Percentiles rank a stretch among this genome's conserved stretches.
These are phyloP conservation scores for Periconia digitata DNA, from an alignment of 2,329 filamentous ascomycete species.

Conservation along the genomic window DNA sequence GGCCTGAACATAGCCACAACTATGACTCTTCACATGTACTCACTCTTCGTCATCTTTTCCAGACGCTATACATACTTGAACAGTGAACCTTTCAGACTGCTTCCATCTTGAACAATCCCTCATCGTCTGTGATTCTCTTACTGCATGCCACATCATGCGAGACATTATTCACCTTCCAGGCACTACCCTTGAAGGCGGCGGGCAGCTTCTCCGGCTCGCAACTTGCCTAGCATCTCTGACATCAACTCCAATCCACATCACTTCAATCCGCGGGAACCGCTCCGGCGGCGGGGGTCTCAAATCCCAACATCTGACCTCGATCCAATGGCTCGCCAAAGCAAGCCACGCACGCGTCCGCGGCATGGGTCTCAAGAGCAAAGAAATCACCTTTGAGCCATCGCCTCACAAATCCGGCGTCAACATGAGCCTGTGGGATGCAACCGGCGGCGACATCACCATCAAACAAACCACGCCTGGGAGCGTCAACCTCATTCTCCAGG, in stretches of 20 bases:
- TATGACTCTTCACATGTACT: not conserved
- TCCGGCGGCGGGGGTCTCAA: conserved; percentile 57
- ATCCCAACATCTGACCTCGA: conserved; percentile 58
- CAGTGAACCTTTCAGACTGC: not conserved
- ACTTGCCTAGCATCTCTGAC: conserved; percentile 58
- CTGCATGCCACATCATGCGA: conserved; percentile 2
- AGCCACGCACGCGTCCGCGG: conserved; percentile 49
- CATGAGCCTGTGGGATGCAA: not conserved
- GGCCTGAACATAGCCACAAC: not conserved
- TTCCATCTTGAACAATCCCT: too few species aligned
- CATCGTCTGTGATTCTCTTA: too few species aligned
- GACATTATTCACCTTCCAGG: conserved; percentile 50
- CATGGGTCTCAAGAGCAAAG: conserved; percentile 46
- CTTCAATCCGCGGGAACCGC: conserved; percentile 57
- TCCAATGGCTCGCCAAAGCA: conserved; percentile 55
- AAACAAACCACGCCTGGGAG: conserved; percentile 50
- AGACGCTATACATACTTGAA: not conserved
- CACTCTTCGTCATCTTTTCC: not conserved
- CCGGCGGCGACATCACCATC: conserved; percentile 36
- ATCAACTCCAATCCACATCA: conserved; percentile 52
- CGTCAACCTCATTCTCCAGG: conserved; percentile 60
- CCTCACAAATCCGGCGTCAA: not conserved
- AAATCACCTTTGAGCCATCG: conserved; percentile 41
- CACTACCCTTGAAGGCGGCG: conserved; percentile 62
- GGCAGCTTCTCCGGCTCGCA: conserved; percentile 61